phyloP scores from a whole-genome alignment of 2,329 filamentous ascomycete species.

The Hypomyces perniciosus region DNA sequence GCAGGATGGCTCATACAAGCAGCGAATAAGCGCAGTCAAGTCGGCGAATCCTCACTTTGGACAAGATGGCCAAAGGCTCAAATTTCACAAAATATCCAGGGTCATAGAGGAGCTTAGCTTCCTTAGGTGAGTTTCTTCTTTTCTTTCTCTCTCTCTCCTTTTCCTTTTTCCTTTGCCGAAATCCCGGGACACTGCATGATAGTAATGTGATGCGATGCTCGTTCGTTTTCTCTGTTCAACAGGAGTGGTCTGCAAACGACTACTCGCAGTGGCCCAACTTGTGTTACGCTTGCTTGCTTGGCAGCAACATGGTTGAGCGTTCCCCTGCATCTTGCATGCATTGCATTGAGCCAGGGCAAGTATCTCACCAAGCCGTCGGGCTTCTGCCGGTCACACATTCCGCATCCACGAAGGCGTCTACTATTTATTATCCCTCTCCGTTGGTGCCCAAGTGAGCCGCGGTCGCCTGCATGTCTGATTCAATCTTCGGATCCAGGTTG shows the following conservation, averaged over 20 bases:
- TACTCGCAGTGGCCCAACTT: neutral
- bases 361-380: conserved; percentile 1
- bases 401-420: neutral
- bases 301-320: neutral
- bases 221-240: neutral
- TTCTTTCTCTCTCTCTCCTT: neutral
- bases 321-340: neutral
- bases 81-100: conserved; percentile 51
- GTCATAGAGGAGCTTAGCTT: conserved; percentile 68
- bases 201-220: neutral
- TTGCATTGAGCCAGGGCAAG: neutral
- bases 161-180: neutral
- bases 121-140: conserved; percentile 53
- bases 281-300: neutral
- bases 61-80: conserved; percentile 42
- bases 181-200: neutral
- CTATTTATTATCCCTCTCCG: neutral
- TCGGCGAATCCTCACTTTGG: conserved; percentile 62
- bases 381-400: neutral
- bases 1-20: conserved; percentile 53
- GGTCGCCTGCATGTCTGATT: neutral
- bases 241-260: neutral
- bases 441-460: neutral
- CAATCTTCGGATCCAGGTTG: conserved; percentile 7
- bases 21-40: conserved; percentile 47